Base-by-base conservation (phyloP, 23 red algal species). In the Cyanidioschyzon merolae region DNA sequence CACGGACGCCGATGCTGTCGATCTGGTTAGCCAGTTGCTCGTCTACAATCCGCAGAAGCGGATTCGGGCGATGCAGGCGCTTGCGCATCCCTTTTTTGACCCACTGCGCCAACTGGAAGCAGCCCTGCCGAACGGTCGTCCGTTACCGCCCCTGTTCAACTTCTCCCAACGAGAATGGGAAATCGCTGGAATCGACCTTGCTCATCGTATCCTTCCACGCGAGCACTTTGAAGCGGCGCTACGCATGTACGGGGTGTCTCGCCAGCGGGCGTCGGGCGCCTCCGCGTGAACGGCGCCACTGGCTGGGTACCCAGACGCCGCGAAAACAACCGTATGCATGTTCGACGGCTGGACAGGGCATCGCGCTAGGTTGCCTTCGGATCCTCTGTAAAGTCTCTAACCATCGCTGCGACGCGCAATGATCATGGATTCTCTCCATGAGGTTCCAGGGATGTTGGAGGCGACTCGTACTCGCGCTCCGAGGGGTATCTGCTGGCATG, bases 41-140 rank as follows among this genome's bases (percentile, higher is more conserved):
- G 77, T 82, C 30, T 96, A 96, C 80, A 82, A 87, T 16, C 92
- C 92, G 18, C 54, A 80, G 36, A 84, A 57, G 71, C 83, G 92
- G 59, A 34, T 89, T 1, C 82, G 80, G 38, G 87, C 92, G 37
- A 86, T 90, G 82, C 77, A 90, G 45, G 84, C 75, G 38, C 77
- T 96, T 38, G 83, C 87, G 68, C 92, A 96, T 39, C 67, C 92
- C 34, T 96, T 88, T 75, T 96, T 96, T 80, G 92, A 96, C 74
- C 87, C 90, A 59, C 79, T 96, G 15, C 88, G 92, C 27, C 58
- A 63, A 24, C 31, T 54, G 34, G 86, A 74, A 1, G 85, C 74
- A 39, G 71, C 68, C 32, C 74, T 96, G 58, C 84, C 87, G 21
- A 83, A 88, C 50, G 84, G 87, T 40, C 90, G 88, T 35, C 75